phyloP scores from a whole-genome alignment of 805 yeast species.

The Schizosaccharomyces osmophilus region DNA sequence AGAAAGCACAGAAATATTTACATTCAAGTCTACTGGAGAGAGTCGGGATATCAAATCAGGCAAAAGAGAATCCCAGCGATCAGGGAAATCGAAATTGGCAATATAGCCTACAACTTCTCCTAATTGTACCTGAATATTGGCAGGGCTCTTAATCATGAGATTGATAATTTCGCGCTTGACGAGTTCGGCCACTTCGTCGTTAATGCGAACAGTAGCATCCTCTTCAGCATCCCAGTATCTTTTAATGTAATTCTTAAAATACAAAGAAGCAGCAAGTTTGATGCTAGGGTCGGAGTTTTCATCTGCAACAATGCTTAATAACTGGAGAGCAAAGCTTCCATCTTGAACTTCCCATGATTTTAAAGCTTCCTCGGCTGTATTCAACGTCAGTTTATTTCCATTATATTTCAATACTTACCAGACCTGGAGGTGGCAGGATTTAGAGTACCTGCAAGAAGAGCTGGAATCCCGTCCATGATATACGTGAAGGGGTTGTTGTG shows the following conservation, averaged over 20 bases:
- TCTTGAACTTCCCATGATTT: neutral
- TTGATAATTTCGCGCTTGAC: conserved; percentile 58
- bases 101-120: conserved; percentile 83
- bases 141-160: conserved; percentile 67
- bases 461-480: conserved; percentile 1
- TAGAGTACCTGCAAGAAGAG: conserved; percentile 5
- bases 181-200: neutral
- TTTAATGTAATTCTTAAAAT: conserved; percentile 66
- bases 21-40: conserved; percentile 36
- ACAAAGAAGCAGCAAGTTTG: conserved; percentile 70
- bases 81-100: conserved; percentile 91
- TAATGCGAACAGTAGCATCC: neutral
- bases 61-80: conserved; percentile 56
- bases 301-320: conserved; percentile 57
- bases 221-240: conserved; percentile 43
- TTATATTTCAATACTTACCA: conserved; percentile 3
- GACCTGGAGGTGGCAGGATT: conserved; percentile 7
- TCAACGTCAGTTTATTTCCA: conserved; percentile 32
- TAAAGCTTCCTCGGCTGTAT: conserved; percentile 26
- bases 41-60: conserved; percentile 46
- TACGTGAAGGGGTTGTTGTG: neutral
- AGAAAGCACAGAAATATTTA: conserved; percentile 61
- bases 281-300: conserved; percentile 23
- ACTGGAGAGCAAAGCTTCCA: conserved; percentile 32
- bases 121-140: conserved; percentile 56